Evolutionary conservation across 2,329 filamentous ascomycete species (phyloP).

Genomic region (Cytospora paraplurivora): DNA sequence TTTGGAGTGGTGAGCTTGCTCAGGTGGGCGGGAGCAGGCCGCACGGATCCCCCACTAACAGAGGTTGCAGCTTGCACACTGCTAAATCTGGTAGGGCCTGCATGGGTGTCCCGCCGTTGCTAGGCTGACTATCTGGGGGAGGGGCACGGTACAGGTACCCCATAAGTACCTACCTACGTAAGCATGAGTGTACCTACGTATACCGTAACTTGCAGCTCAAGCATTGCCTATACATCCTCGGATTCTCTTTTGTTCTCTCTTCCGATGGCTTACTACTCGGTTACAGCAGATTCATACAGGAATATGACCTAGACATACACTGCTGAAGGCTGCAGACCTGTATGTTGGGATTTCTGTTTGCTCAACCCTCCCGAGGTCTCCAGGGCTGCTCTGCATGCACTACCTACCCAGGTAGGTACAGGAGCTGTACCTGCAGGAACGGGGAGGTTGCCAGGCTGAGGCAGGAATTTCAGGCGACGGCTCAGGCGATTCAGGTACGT

Average conservation of each 20-base stretch:
- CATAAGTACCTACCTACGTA: neutral
- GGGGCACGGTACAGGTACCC: neutral
- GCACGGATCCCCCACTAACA: neutral
- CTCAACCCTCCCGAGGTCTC: too few species aligned
- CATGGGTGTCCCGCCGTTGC: neutral
- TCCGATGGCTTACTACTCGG: neutral
- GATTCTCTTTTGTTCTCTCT: neutral
- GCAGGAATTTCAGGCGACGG: neutral
- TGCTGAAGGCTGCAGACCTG: too few species aligned
- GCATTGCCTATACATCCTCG: neutral
- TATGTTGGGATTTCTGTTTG: too few species aligned
- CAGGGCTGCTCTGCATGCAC: neutral
- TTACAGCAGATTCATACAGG: too few species aligned
- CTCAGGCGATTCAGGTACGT: neutral
- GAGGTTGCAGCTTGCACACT: neutral
- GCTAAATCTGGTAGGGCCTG: neutral
- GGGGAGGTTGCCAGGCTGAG: neutral
- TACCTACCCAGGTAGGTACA: neutral
- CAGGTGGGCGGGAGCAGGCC: conserved; percentile 6
- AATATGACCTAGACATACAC: neutral
- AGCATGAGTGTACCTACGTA: neutral
- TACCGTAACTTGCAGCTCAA: neutral
- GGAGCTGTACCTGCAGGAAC: conserved; percentile 1
- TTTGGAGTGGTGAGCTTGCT: conserved; percentile 22
- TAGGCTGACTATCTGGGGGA: conserved; percentile 6